These are phyloP conservation scores for Nymphaea colorata DNA, from an alignment of 164 flowering plant genomes.

Conservation along the genomic window DNA sequence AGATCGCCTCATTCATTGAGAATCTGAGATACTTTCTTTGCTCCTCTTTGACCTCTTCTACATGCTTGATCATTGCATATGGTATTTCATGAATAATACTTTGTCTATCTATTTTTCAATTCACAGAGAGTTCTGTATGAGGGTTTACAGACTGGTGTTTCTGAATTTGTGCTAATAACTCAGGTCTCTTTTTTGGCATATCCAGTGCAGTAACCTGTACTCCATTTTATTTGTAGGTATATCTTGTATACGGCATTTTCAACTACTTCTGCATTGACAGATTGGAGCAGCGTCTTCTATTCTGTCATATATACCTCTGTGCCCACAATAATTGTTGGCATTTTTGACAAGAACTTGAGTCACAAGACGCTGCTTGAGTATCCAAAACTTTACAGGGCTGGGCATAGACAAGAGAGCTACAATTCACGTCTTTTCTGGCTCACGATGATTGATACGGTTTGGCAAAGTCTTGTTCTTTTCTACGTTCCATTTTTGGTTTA, in stretches of 20 bases:
- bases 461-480: slow-evolving; percentile 94
- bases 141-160: too few species aligned
- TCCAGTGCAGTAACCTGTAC: too few species aligned
- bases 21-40: too few species aligned
- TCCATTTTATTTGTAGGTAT: slow-evolving; percentile 38
- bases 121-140: too few species aligned
- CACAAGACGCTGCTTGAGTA: slow-evolving; percentile 54
- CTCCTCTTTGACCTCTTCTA: too few species aligned
- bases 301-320: slow-evolving; percentile 80
- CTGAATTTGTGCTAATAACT: not conserved
- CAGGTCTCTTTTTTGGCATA: not conserved
- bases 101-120: too few species aligned
- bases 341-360: slow-evolving; percentile 81
- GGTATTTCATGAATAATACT: too few species aligned
- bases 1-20: too few species aligned
- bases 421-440: slow-evolving; percentile 74
- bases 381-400: slow-evolving; percentile 79
- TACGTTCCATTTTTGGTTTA: slow-evolving; percentile 48
- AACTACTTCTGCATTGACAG: slow-evolving; percentile 81
- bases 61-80: too few species aligned
- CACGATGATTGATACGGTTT: slow-evolving; percentile 82
- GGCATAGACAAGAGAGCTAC: slow-evolving; percentile 82
- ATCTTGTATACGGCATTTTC: slow-evolving; percentile 72
- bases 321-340: slow-evolving; percentile 81
- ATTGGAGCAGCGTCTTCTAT: slow-evolving; percentile 88